Conservation (phyloP, 805 yeast species). For the Candida chilensis region DNA sequence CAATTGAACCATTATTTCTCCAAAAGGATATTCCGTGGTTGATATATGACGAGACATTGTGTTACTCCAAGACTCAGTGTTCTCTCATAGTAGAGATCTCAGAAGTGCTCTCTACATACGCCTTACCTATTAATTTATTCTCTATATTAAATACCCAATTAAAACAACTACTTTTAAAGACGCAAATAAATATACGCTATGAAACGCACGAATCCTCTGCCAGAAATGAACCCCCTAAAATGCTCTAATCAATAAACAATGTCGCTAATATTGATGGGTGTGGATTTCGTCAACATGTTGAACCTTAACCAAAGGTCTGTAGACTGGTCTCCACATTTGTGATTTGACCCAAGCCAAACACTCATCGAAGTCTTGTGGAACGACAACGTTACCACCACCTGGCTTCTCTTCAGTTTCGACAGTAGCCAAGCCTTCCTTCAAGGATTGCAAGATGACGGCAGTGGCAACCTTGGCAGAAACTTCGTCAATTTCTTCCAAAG, state of each 20-base stretch:
- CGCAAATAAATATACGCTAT: too few species aligned
- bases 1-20: slow-evolving; percentile 34
- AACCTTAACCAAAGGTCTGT: slow-evolving; percentile 36
- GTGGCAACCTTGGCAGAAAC: slow-evolving; percentile 36
- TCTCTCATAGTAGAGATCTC: too few species aligned
- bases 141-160: too few species aligned
- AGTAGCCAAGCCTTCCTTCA: slow-evolving; percentile 34
- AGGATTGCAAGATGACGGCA: slow-evolving; percentile 32
- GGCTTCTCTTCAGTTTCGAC: slow-evolving; percentile 27
- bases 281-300: slow-evolving; percentile 36
- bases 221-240: too few species aligned
- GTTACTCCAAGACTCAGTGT: too few species aligned
- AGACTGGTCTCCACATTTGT: slow-evolving; percentile 38
- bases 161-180: too few species aligned
- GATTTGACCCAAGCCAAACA: slow-evolving; percentile 37
- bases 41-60: too few species aligned
- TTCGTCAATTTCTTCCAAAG: slow-evolving; percentile 35
- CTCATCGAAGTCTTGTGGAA: slow-evolving; percentile 28
- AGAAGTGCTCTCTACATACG: too few species aligned
- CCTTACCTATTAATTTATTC: too few species aligned
- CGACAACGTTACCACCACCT: slow-evolving; percentile 25
- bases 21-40: slow-evolving; percentile 38
- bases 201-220: too few species aligned
- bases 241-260: too few species aligned
- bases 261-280: slow-evolving; percentile 14